These are phyloP conservation scores for Sequoiadendron giganteum DNA, from an alignment of 75 land plant genomes.

Conservation along the genomic window DNA sequence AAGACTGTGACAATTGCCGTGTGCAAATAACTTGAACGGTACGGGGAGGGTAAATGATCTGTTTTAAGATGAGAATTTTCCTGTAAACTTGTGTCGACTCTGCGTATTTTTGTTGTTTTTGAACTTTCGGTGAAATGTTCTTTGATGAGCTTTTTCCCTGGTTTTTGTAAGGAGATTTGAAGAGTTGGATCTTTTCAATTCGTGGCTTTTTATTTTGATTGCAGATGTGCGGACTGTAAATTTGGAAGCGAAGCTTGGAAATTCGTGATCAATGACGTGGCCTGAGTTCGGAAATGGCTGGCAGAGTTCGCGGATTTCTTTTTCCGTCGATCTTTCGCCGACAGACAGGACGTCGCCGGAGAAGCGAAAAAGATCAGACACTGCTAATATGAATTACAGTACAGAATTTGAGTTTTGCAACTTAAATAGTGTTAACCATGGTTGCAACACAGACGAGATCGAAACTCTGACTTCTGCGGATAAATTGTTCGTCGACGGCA, in stretches of 20 bases:
- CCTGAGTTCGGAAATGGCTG: neutral
- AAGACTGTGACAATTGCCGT: too few relatives aligned
- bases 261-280: neutral
- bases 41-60: too few relatives aligned
- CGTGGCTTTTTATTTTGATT: neutral
- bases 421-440: neutral
- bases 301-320: constrained; percentile 1
- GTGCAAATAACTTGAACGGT: too few relatives aligned
- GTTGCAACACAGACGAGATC: too few relatives aligned
- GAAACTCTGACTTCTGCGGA: neutral
- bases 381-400: neutral
- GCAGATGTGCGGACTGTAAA: neutral
- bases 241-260: neutral
- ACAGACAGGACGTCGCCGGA: neutral
- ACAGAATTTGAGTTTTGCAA: constrained; percentile 7
- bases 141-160: neutral
- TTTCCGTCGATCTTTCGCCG: neutral
- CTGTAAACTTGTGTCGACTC: too few relatives aligned
- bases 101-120: neutral
- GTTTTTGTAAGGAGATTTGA: too few relatives aligned
- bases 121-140: neutral
- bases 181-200: neutral
- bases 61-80: too few relatives aligned
- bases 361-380: neutral
- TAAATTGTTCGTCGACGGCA: constrained; percentile 6